phyloP scores from a whole-genome alignment of 192 early-diverging fungal species.

The Rhizophagus clarus region DNA sequence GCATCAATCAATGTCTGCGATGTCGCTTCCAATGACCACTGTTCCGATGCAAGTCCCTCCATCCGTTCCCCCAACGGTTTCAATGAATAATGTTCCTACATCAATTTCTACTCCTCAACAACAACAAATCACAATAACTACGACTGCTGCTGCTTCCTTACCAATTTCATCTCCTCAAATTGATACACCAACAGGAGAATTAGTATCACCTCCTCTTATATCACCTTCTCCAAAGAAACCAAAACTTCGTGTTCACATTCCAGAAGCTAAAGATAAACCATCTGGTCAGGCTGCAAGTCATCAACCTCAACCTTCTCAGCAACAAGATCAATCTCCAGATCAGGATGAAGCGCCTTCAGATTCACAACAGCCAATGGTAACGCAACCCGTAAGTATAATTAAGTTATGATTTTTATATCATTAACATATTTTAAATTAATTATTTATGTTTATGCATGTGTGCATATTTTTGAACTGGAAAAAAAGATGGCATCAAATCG shows the following conservation, averaged over 20 bases:
- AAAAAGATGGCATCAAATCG: slow-evolving; percentile 15
- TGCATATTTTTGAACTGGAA: neutral
- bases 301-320: slow-evolving; percentile 3
- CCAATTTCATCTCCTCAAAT: neutral
- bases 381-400: slow-evolving; percentile 3
- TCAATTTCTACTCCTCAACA: neutral
- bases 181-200: slow-evolving; percentile 8
- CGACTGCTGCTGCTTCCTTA: neutral
- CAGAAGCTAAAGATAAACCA: slow-evolving; percentile 17
- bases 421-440: neutral
- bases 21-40: slow-evolving; percentile 26
- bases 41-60: neutral
- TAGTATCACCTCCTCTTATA: slow-evolving; percentile 25
- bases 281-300: neutral
- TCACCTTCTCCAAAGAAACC: slow-evolving; percentile 35
- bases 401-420: neutral
- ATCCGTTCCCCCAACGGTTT: neutral
- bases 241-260: slow-evolving; percentile 35
- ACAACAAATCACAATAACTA: neutral
- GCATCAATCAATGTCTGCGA: slow-evolving; percentile 5
- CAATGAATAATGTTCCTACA: neutral
- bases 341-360: slow-evolving; percentile 8
- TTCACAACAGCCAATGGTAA: slow-evolving; percentile 4
- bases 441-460: neutral
- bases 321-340: slow-evolving; percentile 9